phyloP scores from a whole-genome alignment of 768 basidiomycete genomes.

The Albatrellus ellisii region DNA sequence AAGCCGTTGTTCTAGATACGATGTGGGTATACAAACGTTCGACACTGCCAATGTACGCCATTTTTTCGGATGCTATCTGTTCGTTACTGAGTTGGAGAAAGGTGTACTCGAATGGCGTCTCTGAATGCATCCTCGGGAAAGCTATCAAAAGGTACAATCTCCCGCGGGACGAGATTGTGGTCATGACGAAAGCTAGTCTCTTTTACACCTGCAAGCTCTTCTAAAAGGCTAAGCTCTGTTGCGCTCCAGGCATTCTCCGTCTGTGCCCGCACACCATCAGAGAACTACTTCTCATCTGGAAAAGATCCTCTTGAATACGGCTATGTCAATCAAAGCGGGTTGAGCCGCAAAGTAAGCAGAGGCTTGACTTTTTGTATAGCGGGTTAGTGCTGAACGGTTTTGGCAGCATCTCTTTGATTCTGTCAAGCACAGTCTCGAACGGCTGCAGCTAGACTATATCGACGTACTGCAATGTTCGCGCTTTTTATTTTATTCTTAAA shows the following conservation, averaged over 20 bases:
- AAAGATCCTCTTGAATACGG: too few species aligned
- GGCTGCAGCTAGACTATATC: conserved; percentile 61
- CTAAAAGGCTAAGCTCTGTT: too few species aligned
- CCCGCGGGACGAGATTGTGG: conserved; percentile 34
- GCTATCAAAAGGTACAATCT: conserved; percentile 31
- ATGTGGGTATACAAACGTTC: conserved; percentile 29
- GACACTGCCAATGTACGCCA: conserved; percentile 22
- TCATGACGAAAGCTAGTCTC: conserved; percentile 34
- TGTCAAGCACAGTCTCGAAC: conserved; percentile 40
- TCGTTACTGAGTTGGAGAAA: conserved; percentile 1
- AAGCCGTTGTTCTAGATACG: conserved; percentile 10
- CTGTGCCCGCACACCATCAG: too few species aligned
- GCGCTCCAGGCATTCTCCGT: too few species aligned
- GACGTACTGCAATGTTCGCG: conserved; percentile 50
- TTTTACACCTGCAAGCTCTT: too few species aligned
- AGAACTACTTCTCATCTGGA: too few species aligned
- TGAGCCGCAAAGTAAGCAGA: conserved; percentile 28
- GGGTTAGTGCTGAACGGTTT: neutral
- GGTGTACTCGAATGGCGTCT: conserved; percentile 27
- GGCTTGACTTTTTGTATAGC: neutral
- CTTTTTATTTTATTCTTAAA: neutral
- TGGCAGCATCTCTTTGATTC: conserved; percentile 43
- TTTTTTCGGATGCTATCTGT: neutral
- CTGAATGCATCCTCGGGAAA: conserved; percentile 33
- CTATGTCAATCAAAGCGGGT: conserved; percentile 26